Percentiles rank a stretch among this genome's conserved stretches.
These are phyloP conservation scores for Tetrahymena malaccensis DNA, from an alignment of 73 alveolate genomes.

Conservation along the genomic window DNA sequence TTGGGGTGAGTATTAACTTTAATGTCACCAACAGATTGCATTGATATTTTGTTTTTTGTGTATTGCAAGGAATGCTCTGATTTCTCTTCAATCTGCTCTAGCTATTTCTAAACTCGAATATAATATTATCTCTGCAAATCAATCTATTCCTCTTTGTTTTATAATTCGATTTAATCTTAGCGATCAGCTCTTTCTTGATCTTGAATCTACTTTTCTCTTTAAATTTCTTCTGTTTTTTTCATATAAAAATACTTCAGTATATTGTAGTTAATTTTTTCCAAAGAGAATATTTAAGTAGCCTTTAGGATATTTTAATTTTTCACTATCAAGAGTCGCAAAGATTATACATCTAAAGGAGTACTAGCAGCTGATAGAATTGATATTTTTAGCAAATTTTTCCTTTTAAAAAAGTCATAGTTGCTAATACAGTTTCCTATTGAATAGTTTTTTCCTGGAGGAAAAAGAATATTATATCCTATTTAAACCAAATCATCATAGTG, in stretches of 20 bases:
- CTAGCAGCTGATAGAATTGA: neutral
- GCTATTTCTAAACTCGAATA: neutral
- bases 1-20: neutral
- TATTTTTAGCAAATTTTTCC: neutral
- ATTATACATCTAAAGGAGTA: neutral
- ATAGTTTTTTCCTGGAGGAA: neutral
- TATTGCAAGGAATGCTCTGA: neutral
- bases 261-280: neutral
- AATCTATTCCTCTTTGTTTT: neutral
- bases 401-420: neutral
- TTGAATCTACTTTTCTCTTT: neutral
- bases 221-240: neutral
- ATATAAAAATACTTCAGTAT: neutral
- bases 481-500: neutral
- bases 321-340: neutral
- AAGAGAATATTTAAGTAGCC: neutral
- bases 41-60: neutral
- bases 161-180: no score
- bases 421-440: neutral
- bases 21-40: neutral
- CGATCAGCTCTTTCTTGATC: neutral
- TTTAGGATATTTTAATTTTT: neutral
- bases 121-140: neutral
- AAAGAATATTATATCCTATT: neutral
- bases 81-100: neutral